A percentile compares a stretch with the other conserved stretches of the same genome.
Conservation (phyloP, 805 yeast genomes). For the Wickerhamiella azymoides region DNA sequence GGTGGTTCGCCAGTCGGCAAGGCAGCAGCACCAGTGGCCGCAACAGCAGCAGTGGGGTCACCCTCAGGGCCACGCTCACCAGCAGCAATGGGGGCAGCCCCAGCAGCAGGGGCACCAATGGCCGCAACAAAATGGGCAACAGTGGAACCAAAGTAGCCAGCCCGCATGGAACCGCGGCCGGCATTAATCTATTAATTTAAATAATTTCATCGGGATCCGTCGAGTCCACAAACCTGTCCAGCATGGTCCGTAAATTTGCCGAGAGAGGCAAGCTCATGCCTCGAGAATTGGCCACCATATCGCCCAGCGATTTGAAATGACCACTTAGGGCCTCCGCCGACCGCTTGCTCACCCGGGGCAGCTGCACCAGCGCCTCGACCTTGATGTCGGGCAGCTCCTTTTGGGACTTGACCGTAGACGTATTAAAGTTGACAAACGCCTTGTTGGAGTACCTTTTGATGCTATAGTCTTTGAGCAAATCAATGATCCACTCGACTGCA, state of each 20-base stretch:
- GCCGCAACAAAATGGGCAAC: background rate
- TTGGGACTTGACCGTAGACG: slow-evolving; percentile 1
- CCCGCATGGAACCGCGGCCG: slow-evolving; percentile 9
- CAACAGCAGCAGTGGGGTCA: background rate
- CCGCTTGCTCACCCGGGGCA: background rate
- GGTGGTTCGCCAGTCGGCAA: background rate
- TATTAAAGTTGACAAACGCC: background rate
- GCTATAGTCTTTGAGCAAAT: slow-evolving; percentile 1
- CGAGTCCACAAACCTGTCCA: background rate
- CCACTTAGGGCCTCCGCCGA: background rate
- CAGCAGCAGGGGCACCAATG: background rate
- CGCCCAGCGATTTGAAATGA: slow-evolving; percentile 1
- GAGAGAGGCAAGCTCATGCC: background rate
- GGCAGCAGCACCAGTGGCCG: background rate
- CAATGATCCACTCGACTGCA: background rate
- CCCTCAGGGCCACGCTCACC: background rate
- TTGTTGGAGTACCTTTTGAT: background rate
- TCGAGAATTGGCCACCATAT: background rate
- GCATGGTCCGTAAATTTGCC: background rate
- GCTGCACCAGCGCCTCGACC: background rate
- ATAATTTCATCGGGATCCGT: slow-evolving; percentile 2
- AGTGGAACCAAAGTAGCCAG: slow-evolving; percentile 12
- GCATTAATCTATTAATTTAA: background rate
- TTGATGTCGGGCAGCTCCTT: background rate
- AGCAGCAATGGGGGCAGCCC: background rate